phyloP scores from a whole-genome alignment of 495 filamentous ascomycete genomes.

The Aspergillus carlsbadensis region DNA sequence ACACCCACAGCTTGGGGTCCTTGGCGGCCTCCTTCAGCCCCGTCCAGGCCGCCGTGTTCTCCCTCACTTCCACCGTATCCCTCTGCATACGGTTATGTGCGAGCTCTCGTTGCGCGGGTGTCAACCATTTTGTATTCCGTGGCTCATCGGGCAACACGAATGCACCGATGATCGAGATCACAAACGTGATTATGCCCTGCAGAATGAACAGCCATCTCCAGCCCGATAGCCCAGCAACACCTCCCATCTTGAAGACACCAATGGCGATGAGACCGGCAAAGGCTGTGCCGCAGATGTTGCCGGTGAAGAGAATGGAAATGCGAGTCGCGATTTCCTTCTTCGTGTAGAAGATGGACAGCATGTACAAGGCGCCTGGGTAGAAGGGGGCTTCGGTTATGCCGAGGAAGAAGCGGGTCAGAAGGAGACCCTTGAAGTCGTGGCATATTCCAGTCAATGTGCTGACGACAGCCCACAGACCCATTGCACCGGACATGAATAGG shows the following conservation, averaged over 20 bases:
- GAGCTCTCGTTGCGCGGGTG: slow-evolving; percentile 13
- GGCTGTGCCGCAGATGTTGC: slow-evolving; percentile 40
- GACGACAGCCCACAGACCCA: slow-evolving; percentile 48
- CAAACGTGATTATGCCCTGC: slow-evolving; percentile 66
- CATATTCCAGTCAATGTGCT: slow-evolving; percentile 42
- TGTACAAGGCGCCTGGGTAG: slow-evolving; percentile 43
- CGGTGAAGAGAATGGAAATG: slow-evolving; percentile 44
- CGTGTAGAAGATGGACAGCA: slow-evolving; percentile 47
- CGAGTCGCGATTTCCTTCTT: slow-evolving; percentile 45
- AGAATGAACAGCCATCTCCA: slow-evolving; percentile 74
- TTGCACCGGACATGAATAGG: slow-evolving; percentile 31
- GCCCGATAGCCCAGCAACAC: slow-evolving; percentile 54
- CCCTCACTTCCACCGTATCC: slow-evolving; percentile 35
- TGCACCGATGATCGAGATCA: slow-evolving; percentile 64
- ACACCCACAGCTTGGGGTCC: slow-evolving; percentile 41
- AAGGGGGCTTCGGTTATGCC: slow-evolving; percentile 49
- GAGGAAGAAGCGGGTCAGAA: slow-evolving; percentile 37
- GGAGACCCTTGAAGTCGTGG: slow-evolving; percentile 38
- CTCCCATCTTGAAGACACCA: slow-evolving; percentile 24
- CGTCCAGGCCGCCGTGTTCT: slow-evolving; percentile 14
- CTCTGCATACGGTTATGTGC: slow-evolving; percentile 16
- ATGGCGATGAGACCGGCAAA: slow-evolving; percentile 52
- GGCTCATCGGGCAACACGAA: slow-evolving; percentile 73
- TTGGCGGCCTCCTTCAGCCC: slow-evolving; percentile 20
- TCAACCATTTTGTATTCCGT: slow-evolving; percentile 17